A percentile compares a stretch with the other conserved stretches of the same genome.
Conservation (phyloP, 2,329 filamentous ascomycete genomes). For the Diaporthe sp. region DNA sequence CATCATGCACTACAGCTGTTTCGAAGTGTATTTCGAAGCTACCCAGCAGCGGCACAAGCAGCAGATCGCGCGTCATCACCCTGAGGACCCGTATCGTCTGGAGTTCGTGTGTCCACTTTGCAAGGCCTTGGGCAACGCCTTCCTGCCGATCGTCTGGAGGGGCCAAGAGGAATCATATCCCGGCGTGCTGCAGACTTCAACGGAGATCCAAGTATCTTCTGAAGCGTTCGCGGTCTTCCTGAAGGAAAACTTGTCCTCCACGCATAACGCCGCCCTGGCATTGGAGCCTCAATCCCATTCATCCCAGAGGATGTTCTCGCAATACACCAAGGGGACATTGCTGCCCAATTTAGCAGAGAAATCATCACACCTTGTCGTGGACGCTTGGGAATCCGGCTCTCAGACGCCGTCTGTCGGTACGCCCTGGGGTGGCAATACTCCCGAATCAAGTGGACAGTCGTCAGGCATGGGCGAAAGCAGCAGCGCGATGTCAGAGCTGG, state of each 20-base stretch:
- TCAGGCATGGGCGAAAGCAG: slow-evolving; percentile 41
- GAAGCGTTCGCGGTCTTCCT: slow-evolving; percentile 76
- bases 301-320: slow-evolving; percentile 52
- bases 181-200: slow-evolving; percentile 73
- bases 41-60: slow-evolving; percentile 87
- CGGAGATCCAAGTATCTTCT: slow-evolving; percentile 47
- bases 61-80: slow-evolving; percentile 95
- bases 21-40: slow-evolving; percentile 90
- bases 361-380: slow-evolving; percentile 52
- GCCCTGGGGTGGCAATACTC: slow-evolving; percentile 54
- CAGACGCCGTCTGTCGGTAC: slow-evolving; percentile 54
- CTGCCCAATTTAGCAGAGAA: slow-evolving; percentile 57
- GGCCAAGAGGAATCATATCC: slow-evolving; percentile 88
- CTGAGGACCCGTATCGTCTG: slow-evolving; percentile 81
- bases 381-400: slow-evolving; percentile 58
- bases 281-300: not conserved
- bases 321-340: slow-evolving; percentile 55
- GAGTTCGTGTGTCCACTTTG: slow-evolving; percentile 98
- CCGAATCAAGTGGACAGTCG: slow-evolving; percentile 52
- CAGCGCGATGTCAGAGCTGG: slow-evolving; percentile 66
- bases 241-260: slow-evolving; percentile 38
- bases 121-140: slow-evolving; percentile 95
- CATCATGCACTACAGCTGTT: slow-evolving; percentile 98
- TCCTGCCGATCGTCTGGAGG: slow-evolving; percentile 96
- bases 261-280: not conserved